Conservation (phyloP, 1,139 yeast genomes). For the Saccharomyces hybrid region DNA sequence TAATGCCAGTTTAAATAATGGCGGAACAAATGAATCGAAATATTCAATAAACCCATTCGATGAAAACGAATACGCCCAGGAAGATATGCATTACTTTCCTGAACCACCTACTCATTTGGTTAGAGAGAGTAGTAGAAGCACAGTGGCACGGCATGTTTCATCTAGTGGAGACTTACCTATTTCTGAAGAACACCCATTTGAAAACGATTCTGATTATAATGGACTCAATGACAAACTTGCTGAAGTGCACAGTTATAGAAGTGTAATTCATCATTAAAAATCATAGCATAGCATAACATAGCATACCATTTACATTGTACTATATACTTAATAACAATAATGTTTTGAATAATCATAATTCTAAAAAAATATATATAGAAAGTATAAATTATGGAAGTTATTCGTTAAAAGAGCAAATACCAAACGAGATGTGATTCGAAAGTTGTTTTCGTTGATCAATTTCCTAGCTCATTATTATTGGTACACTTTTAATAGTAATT, state of each 20-base stretch:
- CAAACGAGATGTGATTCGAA: not conserved
- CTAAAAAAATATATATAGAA: not conserved
- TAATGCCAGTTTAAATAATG: not conserved
- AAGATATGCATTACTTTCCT: conserved; percentile 9
- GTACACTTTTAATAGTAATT: not conserved
- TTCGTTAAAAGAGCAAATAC: no score
- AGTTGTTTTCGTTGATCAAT: not conserved
- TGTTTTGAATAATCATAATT: not conserved
- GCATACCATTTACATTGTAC: not conserved
- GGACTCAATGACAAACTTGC: conserved; percentile 4
- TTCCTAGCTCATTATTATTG: not conserved
- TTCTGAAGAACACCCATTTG: not conserved
- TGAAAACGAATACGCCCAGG: conserved; percentile 7
- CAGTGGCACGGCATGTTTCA: conserved; percentile 15
- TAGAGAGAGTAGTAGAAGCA: conserved; percentile 13
- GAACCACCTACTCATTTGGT: conserved; percentile 4
- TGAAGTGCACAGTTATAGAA: conserved; percentile 9
- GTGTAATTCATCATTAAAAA: conserved; percentile 10
- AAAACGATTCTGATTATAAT: not conserved
- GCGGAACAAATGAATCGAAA: not conserved
- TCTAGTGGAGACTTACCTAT: conserved; percentile 2
- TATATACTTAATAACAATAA: not conserved
- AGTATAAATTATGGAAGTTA: not conserved
- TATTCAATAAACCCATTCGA: conserved; percentile 1
- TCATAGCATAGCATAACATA: not conserved